Conservation (phyloP, 2,329 filamentous ascomycete species). For the Aureobasidium melanogenum region DNA sequence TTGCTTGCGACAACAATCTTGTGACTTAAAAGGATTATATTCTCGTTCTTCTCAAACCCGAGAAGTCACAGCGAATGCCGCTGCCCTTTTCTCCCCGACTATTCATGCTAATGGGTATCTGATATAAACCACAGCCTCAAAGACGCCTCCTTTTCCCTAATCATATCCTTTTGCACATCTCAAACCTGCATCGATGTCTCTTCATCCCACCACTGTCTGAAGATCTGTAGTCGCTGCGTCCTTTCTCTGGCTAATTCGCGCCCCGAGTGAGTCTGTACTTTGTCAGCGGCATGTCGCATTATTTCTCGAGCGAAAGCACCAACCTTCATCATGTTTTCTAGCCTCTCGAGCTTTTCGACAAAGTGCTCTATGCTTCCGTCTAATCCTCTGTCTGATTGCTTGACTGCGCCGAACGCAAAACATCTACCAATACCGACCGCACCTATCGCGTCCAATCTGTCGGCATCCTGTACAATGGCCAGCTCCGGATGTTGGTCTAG, state of each 20-base stretch:
- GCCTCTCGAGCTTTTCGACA: constrained; percentile 60
- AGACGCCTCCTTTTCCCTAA: not conserved
- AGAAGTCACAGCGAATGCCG: not conserved
- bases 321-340: constrained; percentile 52
- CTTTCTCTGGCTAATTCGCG: constrained; percentile 40
- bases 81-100: not conserved
- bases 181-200: constrained; percentile 26
- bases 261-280: constrained; percentile 38
- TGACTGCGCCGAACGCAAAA: constrained; percentile 68
- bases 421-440: constrained; percentile 73
- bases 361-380: constrained; percentile 65
- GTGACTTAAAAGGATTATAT: not conserved
- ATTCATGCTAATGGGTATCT: constrained; percentile 4
- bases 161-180: not conserved
- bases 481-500: constrained; percentile 62
- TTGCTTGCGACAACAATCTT: not conserved
- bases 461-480: constrained; percentile 83
- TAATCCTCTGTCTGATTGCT: constrained; percentile 43
- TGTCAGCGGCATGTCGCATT: not conserved
- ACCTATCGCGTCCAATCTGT: constrained; percentile 84
- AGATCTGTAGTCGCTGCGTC: constrained; percentile 40
- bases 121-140: not conserved
- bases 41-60: not conserved
- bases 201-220: constrained; percentile 47
- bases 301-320: not conserved